A percentile compares a stretch with the other conserved stretches of the same genome.
These are phyloP conservation scores for Auriculariales sp. DNA, from an alignment of 768 basidiomycete species.

Conservation along the genomic window DNA sequence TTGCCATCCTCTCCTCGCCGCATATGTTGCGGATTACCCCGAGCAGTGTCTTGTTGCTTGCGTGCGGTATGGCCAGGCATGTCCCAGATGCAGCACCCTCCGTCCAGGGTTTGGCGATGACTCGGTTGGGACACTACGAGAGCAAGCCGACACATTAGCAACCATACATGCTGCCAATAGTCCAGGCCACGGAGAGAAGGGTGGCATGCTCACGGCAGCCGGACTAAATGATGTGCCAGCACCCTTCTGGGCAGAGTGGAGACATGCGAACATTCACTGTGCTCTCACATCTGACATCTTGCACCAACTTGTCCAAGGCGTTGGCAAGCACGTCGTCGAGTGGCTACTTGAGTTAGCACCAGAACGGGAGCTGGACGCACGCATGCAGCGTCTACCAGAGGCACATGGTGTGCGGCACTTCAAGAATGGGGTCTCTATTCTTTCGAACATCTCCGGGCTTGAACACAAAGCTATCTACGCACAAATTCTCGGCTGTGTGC, in stretches of 20 bases:
- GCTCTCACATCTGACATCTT: slow-evolving; percentile 20
- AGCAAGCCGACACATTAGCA: not conserved
- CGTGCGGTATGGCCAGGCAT: slow-evolving; percentile 3
- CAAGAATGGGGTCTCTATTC: slow-evolving; percentile 19
- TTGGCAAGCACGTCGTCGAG: slow-evolving; percentile 19
- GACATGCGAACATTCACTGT: slow-evolving; percentile 14
- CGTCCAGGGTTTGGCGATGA: slow-evolving; percentile 6
- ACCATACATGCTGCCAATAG: not conserved
- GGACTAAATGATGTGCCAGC: slow-evolving; percentile 2
- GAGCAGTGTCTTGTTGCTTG: slow-evolving; percentile 3
- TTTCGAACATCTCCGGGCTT: slow-evolving; percentile 19
- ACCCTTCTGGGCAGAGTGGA: slow-evolving; percentile 17
- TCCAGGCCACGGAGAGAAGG: not conserved
- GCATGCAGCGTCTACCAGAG: slow-evolving; percentile 17
- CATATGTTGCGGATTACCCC: slow-evolving; percentile 6
- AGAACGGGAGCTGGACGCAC: slow-evolving; percentile 21
- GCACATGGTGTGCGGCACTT: slow-evolving; percentile 22
- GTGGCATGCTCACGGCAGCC: not conserved
- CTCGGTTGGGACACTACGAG: not conserved
- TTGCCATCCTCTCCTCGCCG: slow-evolving; percentile 5
- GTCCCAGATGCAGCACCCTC: slow-evolving; percentile 10
- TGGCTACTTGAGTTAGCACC: slow-evolving; percentile 18
- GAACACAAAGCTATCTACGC: slow-evolving; percentile 20
- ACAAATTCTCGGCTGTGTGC: slow-evolving; percentile 1
- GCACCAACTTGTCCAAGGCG: slow-evolving; percentile 22